Base-by-base conservation (phyloP, 2,329 filamentous ascomycete species). In the Pyrenophora seminiperda region DNA sequence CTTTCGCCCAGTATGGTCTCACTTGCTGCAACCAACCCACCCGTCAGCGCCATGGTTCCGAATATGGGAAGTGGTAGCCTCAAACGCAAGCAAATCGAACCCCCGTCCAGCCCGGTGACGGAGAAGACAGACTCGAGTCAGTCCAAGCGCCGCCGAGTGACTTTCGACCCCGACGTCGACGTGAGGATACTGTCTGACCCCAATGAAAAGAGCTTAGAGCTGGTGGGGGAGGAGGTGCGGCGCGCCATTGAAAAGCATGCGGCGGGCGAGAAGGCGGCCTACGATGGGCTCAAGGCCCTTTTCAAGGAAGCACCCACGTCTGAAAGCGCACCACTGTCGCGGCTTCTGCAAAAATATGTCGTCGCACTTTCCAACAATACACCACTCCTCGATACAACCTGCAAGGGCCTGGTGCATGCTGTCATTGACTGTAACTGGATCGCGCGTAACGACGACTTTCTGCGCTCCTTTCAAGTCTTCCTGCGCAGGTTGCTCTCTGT, bases 401-500 rank as follows among this genome's bases (percentile, higher is more conserved):
- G 83, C 70, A 78, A 78, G 42, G 79, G 81, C 33, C 71, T 87
- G 10, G 83, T 86, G 29, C 75, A 81, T 53, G 79, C 83, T 7
- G 74, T 85, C 7, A 70, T 87, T 50, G 76, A 80, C 54, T 82
- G 82, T 53, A 77, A 81, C 61, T 87, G 84, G 84, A 73, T 86
- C 30, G 83, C 82, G 36, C 78, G 84, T 49, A 83, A 86, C 54
- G 81, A 84, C 50, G 72, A 75, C 14, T 87, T 85, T 63, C 77
- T 83, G 39, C 77, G 76, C 51, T 70, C 82, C 5, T 87, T 81
- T 68, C 76, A 80, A 46, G 74, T 79, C 32, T 82, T 86, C 50
- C 63, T 87, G 41, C 79, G 79, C 19, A 81, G 80, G 41, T 77
- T 99, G 37, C 85, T 91, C 43, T 95, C 90, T 53, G 88, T 91